These are phyloP conservation scores for Citrullus colocynthis DNA, from an alignment of 306 rosid species.

Conservation along the genomic window DNA sequence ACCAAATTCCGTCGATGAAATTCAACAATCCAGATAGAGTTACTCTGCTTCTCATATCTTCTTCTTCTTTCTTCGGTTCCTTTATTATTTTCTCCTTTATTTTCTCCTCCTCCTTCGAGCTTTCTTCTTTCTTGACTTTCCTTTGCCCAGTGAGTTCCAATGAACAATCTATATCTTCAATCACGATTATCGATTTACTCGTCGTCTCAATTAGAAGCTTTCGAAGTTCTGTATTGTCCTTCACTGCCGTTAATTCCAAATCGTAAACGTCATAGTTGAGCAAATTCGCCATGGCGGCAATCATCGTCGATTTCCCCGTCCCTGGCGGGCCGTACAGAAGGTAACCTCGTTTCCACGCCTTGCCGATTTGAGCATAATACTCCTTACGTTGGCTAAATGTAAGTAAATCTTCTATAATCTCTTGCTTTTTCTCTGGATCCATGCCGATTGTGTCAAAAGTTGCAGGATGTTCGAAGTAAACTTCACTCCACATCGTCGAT, in stretches of 20 bases:
- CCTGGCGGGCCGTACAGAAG: slow-evolving; percentile 9
- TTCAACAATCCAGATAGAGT: slow-evolving; percentile 2
- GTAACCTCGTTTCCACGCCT: slow-evolving; percentile 5
- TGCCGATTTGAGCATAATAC: background rate
- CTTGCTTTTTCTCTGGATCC: slow-evolving; percentile 2
- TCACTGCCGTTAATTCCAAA: slow-evolving; percentile 4
- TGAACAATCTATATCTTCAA: slow-evolving; percentile 2
- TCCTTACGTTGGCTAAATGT: slow-evolving; percentile 2
- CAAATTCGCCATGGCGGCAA: background rate
- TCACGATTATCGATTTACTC: slow-evolving; percentile 3
- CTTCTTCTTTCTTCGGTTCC: background rate
- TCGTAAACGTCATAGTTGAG: background rate
- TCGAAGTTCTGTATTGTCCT: slow-evolving; percentile 3
- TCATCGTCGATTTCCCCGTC: slow-evolving; percentile 7
- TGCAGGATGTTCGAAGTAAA: background rate
- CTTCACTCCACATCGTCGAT: background rate
- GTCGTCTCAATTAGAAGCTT: slow-evolving; percentile 1
- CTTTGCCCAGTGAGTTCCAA: background rate
- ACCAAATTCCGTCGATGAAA: slow-evolving; percentile 4
- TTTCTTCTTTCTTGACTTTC: background rate
- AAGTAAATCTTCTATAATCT: background rate
- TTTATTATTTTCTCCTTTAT: background rate
- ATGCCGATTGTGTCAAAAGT: background rate
- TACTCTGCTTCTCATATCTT: background rate
- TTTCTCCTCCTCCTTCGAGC: background rate